Conservation (phyloP, 352 stramenopile genomes). For the Phytophthora vignae region DNA sequence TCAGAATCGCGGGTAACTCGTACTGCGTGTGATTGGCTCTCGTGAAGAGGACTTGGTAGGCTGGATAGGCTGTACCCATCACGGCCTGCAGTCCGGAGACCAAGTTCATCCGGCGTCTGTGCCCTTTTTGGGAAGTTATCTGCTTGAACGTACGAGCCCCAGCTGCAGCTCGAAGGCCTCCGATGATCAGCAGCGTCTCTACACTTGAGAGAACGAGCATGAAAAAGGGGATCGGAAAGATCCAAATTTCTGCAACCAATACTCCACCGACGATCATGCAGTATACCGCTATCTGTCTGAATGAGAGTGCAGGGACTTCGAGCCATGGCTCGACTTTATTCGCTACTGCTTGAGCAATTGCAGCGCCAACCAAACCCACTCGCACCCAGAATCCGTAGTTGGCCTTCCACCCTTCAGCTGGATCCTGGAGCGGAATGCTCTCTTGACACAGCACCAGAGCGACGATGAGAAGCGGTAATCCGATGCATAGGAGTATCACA, state of each 20-base stretch:
- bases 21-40: slow-evolving; percentile 3
- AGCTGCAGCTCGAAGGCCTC: not conserved
- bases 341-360: not conserved
- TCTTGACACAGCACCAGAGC: not conserved
- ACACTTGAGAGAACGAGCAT: not conserved
- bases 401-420: not conserved
- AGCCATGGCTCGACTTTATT: not conserved
- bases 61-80: slow-evolving; percentile 8
- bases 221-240: slow-evolving; percentile 13
- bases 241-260: not conserved
- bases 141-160: not conserved
- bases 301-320: not conserved
- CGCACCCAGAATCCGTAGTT: not conserved
- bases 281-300: not conserved
- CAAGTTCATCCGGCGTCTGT: not conserved
- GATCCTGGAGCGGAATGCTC: not conserved
- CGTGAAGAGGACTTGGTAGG: slow-evolving; percentile 15
- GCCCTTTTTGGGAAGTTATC: not conserved
- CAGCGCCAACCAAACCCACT: not conserved
- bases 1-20: slow-evolving; percentile 8
- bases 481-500: not conserved
- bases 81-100: not conserved
- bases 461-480: not conserved
- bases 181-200: not conserved
- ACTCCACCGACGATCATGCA: not conserved